phyloP scores from a whole-genome alignment of 768 basidiomycete species.

The Boletus subparvulus region DNA sequence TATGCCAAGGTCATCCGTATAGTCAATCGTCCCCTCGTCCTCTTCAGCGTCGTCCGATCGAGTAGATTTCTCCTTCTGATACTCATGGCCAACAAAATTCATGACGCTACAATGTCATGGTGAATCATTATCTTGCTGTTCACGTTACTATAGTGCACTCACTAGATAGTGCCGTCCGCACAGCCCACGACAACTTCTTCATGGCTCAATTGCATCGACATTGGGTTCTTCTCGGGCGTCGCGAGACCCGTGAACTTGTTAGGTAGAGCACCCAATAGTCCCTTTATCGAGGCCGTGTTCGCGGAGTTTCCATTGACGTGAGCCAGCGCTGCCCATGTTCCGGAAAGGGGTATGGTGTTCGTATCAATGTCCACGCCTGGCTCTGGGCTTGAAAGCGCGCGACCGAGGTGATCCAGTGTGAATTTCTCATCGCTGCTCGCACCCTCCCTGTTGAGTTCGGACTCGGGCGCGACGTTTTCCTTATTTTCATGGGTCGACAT shows the following conservation, averaged over 20 bases:
- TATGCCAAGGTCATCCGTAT: conserved; percentile 18
- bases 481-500: conserved; percentile 79
- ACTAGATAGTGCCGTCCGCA: conserved; percentile 92
- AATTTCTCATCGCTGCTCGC: neutral
- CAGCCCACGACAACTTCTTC: conserved; percentile 91
- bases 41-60: conserved; percentile 3
- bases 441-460: conserved; percentile 11
- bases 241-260: conserved; percentile 74
- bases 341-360: conserved; percentile 63
- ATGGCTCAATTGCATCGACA: conserved; percentile 90
- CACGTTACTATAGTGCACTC: conserved; percentile 30
- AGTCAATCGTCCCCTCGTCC: conserved; percentile 13
- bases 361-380: conserved; percentile 61
- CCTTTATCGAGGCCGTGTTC: conserved; percentile 43
- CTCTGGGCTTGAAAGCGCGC: conserved; percentile 18
- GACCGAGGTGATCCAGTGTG: conserved; percentile 11
- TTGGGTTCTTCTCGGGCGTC: conserved; percentile 89
- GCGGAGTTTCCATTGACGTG: conserved; percentile 34
- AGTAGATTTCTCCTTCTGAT: conserved; percentile 36
- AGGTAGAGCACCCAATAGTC: conserved; percentile 62
- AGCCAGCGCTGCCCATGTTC: conserved; percentile 75
- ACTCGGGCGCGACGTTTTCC: conserved; percentile 25
- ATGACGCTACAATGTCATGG: conserved; percentile 43
- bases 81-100: conserved; percentile 61
- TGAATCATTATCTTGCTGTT: conserved; percentile 10